A percentile compares a stretch with the other conserved stretches of the same genome.
phyloP scores from a whole-genome alignment of 1,284 basidiomycete genomes.

The Fomes fomentarius region DNA sequence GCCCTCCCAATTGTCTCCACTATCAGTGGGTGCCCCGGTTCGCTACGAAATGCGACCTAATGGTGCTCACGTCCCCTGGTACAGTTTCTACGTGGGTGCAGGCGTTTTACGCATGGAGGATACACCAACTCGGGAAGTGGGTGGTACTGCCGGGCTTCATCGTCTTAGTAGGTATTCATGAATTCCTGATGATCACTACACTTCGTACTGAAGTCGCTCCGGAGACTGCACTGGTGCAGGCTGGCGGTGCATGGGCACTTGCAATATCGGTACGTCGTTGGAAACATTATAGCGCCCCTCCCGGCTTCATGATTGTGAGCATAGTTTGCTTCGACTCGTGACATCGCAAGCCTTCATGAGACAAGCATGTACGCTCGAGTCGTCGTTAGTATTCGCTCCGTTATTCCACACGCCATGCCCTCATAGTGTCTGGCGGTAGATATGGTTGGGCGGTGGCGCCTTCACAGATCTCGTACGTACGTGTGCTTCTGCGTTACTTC shows the following conservation, averaged over 20 bases:
- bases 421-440: neutral
- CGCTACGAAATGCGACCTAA: neutral
- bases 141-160: conserved; percentile 8
- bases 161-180: neutral
- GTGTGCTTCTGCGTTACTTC: too few relatives aligned
- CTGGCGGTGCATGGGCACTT: conserved; percentile 1
- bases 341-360: conserved; percentile 1
- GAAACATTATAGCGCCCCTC: too few relatives aligned
- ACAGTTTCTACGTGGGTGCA: conserved; percentile 18
- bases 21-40: neutral
- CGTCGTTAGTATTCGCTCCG: neutral
- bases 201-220: neutral
- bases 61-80: neutral
- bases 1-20: conserved; percentile 9
- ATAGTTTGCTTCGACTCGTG: neutral
- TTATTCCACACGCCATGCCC: neutral
- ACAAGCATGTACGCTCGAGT: neutral
- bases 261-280: neutral
- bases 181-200: neutral
- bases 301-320: too few relatives aligned
- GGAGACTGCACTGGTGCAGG: conserved; percentile 2
- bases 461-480: conserved; percentile 3
- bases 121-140: conserved; percentile 13
- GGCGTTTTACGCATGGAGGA: conserved; percentile 18
- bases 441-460: conserved; percentile 4